These are phyloP conservation scores for Tetrapisispora namnaoensis DNA, from an alignment of 805 yeast species.

Conservation along the genomic window DNA sequence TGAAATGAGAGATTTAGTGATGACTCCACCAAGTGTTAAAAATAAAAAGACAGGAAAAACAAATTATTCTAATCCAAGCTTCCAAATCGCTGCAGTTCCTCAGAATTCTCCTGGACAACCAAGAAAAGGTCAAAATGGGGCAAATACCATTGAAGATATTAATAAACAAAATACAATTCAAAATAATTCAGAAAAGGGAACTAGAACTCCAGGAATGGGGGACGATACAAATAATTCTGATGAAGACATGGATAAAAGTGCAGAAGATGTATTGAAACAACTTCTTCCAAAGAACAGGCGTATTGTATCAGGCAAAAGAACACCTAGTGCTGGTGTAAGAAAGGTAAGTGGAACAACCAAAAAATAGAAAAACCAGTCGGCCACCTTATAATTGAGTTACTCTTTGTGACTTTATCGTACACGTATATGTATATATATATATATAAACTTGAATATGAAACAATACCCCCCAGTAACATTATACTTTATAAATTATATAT, in stretches of 20 bases:
- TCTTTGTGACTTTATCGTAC: no score
- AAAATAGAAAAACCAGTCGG: slow-evolving; percentile 6
- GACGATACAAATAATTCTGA: slow-evolving; percentile 18
- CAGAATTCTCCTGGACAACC: slow-evolving; percentile 96
- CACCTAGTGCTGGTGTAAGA: slow-evolving; percentile 27
- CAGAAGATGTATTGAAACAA: slow-evolving; percentile 21
- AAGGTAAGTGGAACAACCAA: slow-evolving; percentile 27
- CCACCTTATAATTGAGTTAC: no score
- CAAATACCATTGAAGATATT: slow-evolving; percentile 29
- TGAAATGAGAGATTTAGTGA: slow-evolving; percentile 15
- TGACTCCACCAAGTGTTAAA: slow-evolving; percentile 28
- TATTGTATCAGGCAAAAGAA: slow-evolving; percentile 25
- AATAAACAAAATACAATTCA: slow-evolving; percentile 8
- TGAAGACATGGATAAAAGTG: slow-evolving; percentile 19
- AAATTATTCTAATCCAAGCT: neutral
- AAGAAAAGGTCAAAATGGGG: slow-evolving; percentile 44
- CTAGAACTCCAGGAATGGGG: slow-evolving; percentile 3
- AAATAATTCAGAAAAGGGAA: slow-evolving; percentile 14
- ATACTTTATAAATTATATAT: neutral
- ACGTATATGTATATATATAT: no score
- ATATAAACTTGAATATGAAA: no score
- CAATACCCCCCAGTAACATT: neutral
- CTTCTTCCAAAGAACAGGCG: slow-evolving; percentile 26
- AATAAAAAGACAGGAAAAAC: slow-evolving; percentile 6
- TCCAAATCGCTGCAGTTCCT: slow-evolving; percentile 48